Evolutionary conservation across 139 green algal genomes (phyloP).

Genomic region (Chlamydomonas sphaeroides): DNA sequence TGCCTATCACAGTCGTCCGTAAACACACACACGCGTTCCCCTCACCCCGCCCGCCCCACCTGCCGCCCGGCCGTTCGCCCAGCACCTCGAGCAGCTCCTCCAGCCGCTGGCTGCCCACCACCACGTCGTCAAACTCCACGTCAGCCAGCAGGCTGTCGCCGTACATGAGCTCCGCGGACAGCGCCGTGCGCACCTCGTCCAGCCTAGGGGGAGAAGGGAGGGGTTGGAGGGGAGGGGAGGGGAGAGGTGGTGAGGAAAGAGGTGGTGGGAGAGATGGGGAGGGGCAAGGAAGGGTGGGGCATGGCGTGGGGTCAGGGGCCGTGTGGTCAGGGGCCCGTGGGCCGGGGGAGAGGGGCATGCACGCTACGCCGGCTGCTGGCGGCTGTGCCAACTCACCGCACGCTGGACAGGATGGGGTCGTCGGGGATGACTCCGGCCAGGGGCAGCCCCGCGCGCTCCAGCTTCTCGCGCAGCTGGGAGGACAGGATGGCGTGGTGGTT

Average conservation of each 20-base stretch:
- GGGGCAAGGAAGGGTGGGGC: too few species aligned
- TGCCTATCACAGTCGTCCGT: too few species aligned
- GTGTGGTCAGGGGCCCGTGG: too few species aligned
- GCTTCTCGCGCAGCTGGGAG: not conserved
- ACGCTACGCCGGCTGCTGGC: too few species aligned
- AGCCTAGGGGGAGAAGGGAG: constrained; percentile 62
- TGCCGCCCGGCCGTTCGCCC: constrained; percentile 40
- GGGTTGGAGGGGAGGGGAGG: not conserved
- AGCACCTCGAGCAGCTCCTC: constrained; percentile 61
- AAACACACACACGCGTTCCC: too few species aligned
- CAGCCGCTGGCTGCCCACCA: constrained; percentile 58
- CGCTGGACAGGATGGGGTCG: constrained; percentile 63
- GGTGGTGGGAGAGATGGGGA: too few species aligned
- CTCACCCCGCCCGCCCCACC: not conserved
- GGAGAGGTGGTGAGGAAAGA: too few species aligned
- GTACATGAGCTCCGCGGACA: constrained; percentile 51
- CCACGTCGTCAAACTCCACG: constrained; percentile 54
- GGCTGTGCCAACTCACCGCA: constrained; percentile 57
- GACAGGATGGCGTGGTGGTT: not conserved
- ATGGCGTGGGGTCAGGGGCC: too few species aligned
- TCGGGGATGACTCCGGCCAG: constrained; percentile 73
- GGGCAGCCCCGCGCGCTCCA: constrained; percentile 57
- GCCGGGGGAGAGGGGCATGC: too few species aligned
- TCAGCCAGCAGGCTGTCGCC: not conserved
- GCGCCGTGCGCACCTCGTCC: constrained; percentile 71